These are phyloP conservation scores for Delitschia confertaspora DNA, from an alignment of 495 filamentous ascomycete genomes.

Conservation along the genomic window DNA sequence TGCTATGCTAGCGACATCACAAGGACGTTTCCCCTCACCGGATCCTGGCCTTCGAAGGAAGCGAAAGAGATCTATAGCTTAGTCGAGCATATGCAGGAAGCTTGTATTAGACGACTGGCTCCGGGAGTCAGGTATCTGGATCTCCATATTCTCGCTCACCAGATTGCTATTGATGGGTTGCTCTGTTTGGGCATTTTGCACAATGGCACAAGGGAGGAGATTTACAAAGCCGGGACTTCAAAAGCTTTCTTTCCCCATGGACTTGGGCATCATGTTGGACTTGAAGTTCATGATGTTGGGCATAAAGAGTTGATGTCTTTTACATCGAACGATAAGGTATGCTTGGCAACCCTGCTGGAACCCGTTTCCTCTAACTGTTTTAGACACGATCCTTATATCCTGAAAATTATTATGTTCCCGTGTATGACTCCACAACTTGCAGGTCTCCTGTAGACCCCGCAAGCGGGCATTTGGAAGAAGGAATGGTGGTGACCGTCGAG, in stretches of 20 bases:
- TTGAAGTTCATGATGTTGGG: constrained; percentile 78
- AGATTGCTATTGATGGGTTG: constrained; percentile 62
- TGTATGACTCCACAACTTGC: constrained; percentile 19
- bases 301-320: constrained; percentile 30
- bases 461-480: constrained; percentile 43
- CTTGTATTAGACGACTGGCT: constrained; percentile 58
- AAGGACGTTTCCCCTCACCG: constrained; percentile 68
- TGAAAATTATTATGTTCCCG: constrained; percentile 20
- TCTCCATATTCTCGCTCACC: constrained; percentile 61
- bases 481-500: constrained; percentile 80
- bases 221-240: constrained; percentile 57
- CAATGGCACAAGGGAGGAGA: constrained; percentile 51
- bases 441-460: constrained; percentile 14
- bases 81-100: constrained; percentile 74
- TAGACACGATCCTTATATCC: constrained; percentile 20
- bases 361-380: background rate
- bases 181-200: constrained; percentile 57
- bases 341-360: background rate
- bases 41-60: constrained; percentile 52
- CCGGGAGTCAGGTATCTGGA: constrained; percentile 58
- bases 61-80: constrained; percentile 60
- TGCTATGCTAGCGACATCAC: constrained; percentile 91
- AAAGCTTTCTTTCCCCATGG: constrained; percentile 88
- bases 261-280: constrained; percentile 75
- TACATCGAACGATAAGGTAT: constrained; percentile 21